Percentiles rank a stretch among this genome's conserved stretches.
phyloP scores from a whole-genome alignment of 192 early-diverging fungal species.

The Geranomyces michiganensis region DNA sequence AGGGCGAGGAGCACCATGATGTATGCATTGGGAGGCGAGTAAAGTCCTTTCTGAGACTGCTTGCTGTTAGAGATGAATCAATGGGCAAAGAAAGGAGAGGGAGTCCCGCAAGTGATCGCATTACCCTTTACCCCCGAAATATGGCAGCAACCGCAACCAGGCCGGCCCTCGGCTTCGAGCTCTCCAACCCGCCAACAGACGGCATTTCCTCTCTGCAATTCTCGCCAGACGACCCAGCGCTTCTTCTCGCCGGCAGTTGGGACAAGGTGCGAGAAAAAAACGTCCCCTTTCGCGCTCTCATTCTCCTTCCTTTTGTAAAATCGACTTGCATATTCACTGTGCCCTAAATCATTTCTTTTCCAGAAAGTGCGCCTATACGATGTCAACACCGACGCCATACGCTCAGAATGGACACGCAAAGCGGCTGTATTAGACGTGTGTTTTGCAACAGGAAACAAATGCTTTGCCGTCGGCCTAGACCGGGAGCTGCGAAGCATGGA shows the following conservation, averaged over 20 bases:
- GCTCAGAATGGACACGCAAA: constrained; percentile 61
- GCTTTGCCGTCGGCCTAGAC: constrained; percentile 79
- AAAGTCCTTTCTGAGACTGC: no score
- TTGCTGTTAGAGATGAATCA: no score
- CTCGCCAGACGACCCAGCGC: constrained; percentile 61
- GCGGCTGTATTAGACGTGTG: constrained; percentile 79
- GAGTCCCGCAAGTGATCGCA: no score
- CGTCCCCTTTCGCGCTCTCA: neutral
- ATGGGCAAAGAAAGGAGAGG: no score
- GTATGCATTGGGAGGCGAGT: no score
- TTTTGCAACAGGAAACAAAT: constrained; percentile 62
- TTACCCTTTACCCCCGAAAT: no score
- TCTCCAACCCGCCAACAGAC: constrained; percentile 80
- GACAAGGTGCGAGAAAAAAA: constrained; percentile 77
- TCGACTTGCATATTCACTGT: neutral
- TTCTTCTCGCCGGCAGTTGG: constrained; percentile 87
- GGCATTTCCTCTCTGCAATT: constrained; percentile 81
- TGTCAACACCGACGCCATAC: constrained; percentile 60
- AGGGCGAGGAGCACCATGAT: no score
- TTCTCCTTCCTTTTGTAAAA: neutral
- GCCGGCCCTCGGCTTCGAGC: constrained; percentile 50
- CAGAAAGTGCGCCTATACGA: constrained; percentile 86
- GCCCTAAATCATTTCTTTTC: neutral
- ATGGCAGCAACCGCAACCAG: neutral
- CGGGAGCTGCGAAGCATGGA: constrained; percentile 68